Evolutionary conservation across 805 yeast genomes (phyloP).

Genomic region (Candida nanaspora): DNA sequence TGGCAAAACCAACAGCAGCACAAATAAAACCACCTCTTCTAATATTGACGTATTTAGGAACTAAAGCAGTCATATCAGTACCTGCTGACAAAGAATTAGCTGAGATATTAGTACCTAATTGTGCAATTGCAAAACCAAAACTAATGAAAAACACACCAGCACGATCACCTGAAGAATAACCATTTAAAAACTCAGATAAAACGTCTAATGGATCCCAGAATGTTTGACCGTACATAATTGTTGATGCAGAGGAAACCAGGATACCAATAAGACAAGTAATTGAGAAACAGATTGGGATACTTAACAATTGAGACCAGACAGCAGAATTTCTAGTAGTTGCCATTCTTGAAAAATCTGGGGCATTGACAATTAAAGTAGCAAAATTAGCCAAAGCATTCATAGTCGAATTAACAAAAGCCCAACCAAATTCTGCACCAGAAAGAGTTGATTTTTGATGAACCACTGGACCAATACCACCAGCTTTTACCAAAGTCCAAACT

Average conservation of each 20-base stretch:
- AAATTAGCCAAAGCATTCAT: slow-evolving; percentile 83
- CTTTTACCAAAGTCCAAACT: slow-evolving; percentile 77
- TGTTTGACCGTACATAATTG: slow-evolving; percentile 56
- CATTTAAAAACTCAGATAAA: slow-evolving; percentile 49
- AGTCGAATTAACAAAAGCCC: slow-evolving; percentile 75
- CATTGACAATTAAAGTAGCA: slow-evolving; percentile 81
- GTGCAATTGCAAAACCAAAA: slow-evolving; percentile 65
- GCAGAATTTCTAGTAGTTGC: slow-evolving; percentile 50
- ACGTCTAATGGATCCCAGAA: slow-evolving; percentile 85
- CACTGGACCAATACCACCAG: slow-evolving; percentile 73
- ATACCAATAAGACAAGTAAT: slow-evolving; percentile 81
- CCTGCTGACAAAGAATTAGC: slow-evolving; percentile 69
- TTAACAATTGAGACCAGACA: slow-evolving; percentile 49
- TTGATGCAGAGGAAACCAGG: slow-evolving; percentile 73
- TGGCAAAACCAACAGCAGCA: slow-evolving; percentile 60
- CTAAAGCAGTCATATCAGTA: slow-evolving; percentile 60
- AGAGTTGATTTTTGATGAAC: slow-evolving; percentile 47
- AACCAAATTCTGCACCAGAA: slow-evolving; percentile 57
- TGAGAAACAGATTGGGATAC: slow-evolving; percentile 74
- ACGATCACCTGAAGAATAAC: slow-evolving; percentile 51
- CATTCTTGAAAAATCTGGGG: slow-evolving; percentile 86
- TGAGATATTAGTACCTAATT: slow-evolving; percentile 70
- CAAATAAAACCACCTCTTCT: slow-evolving; percentile 78
- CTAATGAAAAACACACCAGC: slow-evolving; percentile 77
- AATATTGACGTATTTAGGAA: slow-evolving; percentile 61